These are phyloP conservation scores for Coemansia sp. DNA, from an alignment of 192 early-diverging fungal genomes.

Conservation along the genomic window DNA sequence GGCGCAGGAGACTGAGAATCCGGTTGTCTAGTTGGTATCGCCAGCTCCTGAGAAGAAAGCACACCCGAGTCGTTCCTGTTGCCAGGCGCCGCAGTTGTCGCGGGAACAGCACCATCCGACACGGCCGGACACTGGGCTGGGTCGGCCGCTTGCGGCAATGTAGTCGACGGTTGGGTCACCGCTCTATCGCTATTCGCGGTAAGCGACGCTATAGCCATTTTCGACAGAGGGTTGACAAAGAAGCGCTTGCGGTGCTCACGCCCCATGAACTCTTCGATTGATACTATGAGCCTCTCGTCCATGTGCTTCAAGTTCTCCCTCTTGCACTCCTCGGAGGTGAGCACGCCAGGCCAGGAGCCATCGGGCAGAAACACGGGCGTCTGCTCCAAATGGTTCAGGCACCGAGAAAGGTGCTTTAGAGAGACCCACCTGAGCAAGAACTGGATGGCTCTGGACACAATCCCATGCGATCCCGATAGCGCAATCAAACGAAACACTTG, in stretches of 20 bases:
- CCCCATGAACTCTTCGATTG: constrained; percentile 32
- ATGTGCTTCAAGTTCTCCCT: constrained; percentile 13
- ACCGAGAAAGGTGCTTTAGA: constrained; percentile 5
- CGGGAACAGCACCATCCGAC: not conserved
- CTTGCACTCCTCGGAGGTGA: constrained; percentile 8
- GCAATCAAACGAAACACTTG: constrained; percentile 49
- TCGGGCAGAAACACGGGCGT: constrained; percentile 18
- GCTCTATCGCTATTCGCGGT: constrained; percentile 1
- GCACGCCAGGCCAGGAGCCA: constrained; percentile 28
- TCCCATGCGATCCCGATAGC: constrained; percentile 34
- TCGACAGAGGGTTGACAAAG: constrained; percentile 35
- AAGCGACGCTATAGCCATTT: constrained; percentile 16
- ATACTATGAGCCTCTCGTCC: constrained; percentile 19
- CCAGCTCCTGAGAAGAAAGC: not conserved
- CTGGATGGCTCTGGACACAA: constrained; percentile 21
- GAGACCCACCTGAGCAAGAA: constrained; percentile 10
- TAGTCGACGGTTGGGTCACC: not conserved
- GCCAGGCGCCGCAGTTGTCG: not conserved
- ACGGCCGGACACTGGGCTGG: not conserved
- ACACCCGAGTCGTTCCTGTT: not conserved
- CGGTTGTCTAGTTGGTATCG: not conserved
- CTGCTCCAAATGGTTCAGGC: constrained; percentile 21
- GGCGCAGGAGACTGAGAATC: not conserved
- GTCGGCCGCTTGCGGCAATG: not conserved
- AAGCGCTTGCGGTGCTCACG: constrained; percentile 47